These are phyloP conservation scores for Mucor plumbeus DNA, from an alignment of 371 early-diverging fungal genomes.

Conservation along the genomic window DNA sequence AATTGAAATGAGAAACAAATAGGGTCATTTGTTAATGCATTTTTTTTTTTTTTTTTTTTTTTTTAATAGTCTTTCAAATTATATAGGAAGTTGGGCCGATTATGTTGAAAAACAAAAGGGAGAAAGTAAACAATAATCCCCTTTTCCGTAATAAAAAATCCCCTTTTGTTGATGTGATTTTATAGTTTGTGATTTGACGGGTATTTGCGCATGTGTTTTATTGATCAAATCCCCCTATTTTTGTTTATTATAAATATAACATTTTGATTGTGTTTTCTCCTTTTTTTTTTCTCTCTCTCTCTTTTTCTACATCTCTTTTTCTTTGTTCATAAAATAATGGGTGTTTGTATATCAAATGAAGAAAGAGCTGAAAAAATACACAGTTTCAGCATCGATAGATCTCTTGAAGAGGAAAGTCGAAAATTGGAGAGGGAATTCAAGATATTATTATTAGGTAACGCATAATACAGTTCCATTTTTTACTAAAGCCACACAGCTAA, in stretches of 20 bases:
- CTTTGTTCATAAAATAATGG: conserved; percentile 48
- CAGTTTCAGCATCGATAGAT: conserved; percentile 63
- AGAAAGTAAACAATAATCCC: conserved; percentile 12
- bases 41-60: background rate
- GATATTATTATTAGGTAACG: conserved; percentile 72
- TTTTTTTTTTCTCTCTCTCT: conserved; percentile 18
- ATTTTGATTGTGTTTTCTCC: conserved; percentile 21
- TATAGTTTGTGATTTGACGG: background rate
- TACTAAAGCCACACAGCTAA: background rate
- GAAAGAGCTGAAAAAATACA: conserved; percentile 61
- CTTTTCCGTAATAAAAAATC: conserved; percentile 7
- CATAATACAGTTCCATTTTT: background rate
- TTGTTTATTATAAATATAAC: conserved; percentile 20
- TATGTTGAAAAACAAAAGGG: conserved; percentile 42
- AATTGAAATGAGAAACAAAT: background rate
- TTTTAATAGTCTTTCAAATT: conserved; percentile 52
- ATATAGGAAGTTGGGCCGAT: conserved; percentile 68
- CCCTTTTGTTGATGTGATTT: conserved; percentile 12
- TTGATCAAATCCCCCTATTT: conserved; percentile 18
- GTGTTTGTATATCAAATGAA: conserved; percentile 70
- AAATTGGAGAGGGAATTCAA: conserved; percentile 69
- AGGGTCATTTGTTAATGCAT: background rate
- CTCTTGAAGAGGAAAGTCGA: conserved; percentile 59
- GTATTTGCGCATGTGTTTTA: conserved; percentile 1
- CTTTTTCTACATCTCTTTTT: conserved; percentile 15